A percentile compares a stretch with the other conserved stretches of the same genome.
phyloP scores from a whole-genome alignment of 2,329 filamentous ascomycete species.

The Aspergillus tubingensis region DNA sequence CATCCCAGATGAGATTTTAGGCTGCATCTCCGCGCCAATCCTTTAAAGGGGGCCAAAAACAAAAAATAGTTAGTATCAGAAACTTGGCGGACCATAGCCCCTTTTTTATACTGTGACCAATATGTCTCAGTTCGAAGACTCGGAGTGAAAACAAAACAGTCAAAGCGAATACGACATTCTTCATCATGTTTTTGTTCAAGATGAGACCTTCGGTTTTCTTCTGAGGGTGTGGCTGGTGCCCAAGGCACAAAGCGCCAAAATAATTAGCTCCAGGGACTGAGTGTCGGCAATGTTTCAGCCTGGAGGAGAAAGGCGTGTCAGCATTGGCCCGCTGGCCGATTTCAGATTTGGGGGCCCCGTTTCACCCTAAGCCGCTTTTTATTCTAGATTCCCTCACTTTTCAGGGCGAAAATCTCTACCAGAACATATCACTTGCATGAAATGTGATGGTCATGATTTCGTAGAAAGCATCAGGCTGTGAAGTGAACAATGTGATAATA shows the following conservation, averaged over 20 bases:
- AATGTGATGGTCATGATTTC: too few species aligned
- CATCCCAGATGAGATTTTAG: constrained; percentile 2
- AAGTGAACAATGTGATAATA: too few species aligned
- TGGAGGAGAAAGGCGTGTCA: background rate
- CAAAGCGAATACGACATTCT: too few species aligned
- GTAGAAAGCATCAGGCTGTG: too few species aligned
- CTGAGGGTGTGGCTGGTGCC: background rate
- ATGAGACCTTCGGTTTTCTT: background rate
- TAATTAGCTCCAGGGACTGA: constrained; percentile 6
- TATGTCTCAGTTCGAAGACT: too few species aligned
- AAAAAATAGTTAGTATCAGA: background rate
- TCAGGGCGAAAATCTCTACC: too few species aligned
- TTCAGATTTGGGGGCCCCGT: background rate
- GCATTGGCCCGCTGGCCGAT: background rate
- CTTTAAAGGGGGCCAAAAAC: background rate
- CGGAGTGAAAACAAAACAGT: too few species aligned
- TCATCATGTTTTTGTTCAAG: too few species aligned
- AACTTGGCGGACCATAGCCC: background rate
- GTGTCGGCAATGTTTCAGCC: background rate
- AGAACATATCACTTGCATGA: too few species aligned
- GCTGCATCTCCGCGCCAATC: background rate
- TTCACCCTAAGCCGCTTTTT: background rate
- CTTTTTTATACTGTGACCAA: background rate
- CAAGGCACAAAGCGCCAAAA: background rate
- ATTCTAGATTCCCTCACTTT: too few species aligned